Conservation (phyloP, 345 rosid species). For the Brassica cretica region DNA sequence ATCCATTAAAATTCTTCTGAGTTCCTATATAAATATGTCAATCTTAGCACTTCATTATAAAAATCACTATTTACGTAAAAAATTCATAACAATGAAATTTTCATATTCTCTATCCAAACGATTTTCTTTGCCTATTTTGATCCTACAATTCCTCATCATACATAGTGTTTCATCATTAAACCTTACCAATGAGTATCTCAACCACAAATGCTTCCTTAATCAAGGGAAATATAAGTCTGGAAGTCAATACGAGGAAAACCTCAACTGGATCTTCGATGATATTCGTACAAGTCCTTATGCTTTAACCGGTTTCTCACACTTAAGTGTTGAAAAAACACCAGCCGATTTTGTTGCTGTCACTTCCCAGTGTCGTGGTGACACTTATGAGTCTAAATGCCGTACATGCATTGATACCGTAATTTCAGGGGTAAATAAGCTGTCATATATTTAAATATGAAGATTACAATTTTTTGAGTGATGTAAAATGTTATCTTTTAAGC, state of each 20-base stretch:
- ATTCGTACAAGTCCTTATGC: neutral
- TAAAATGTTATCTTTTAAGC: neutral
- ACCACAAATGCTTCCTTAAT: neutral
- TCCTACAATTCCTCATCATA: neutral
- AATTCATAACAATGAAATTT: neutral
- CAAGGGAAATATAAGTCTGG: neutral
- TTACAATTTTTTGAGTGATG: neutral
- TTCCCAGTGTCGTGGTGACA: neutral
- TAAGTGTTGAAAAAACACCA: neutral
- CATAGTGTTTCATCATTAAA: neutral
- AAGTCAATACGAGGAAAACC: neutral
- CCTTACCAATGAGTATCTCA: neutral
- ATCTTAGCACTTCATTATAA: neutral
- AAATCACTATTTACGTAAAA: neutral
- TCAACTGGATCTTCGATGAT: neutral
- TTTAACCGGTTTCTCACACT: neutral
- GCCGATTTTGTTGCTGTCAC: neutral
- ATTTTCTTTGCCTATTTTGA: neutral
- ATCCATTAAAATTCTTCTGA: neutral
- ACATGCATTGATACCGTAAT: neutral
- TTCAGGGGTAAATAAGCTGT: neutral
- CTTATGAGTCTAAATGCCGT: neutral
- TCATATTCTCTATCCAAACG: neutral
- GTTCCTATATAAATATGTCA: neutral
- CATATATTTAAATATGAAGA: neutral